Base-by-base conservation (phyloP, 345 rosid species). In the Iberis pinnata region DNA sequence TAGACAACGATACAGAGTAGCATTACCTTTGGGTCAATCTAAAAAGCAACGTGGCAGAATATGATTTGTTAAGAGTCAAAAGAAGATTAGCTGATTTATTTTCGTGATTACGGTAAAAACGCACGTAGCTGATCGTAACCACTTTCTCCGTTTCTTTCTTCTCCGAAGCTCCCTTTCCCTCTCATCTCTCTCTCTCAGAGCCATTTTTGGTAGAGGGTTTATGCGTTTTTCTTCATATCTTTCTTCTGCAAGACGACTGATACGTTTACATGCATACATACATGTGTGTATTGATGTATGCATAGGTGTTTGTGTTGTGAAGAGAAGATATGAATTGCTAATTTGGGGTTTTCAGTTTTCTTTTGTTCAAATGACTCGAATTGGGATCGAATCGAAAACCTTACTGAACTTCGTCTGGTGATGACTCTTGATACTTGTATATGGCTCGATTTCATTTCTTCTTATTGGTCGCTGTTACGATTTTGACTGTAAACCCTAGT, bases 391-490 rank as follows among this genome's bases (percentile, higher is more conserved):
- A 73, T 69, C 66, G 64, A 48, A 73, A 72, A 65, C 70, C 53
- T 71, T 57, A 73, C 57, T 54, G 49, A 67, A 53, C 65, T 66
- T 64, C 40, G 43, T 61, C 52, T 80, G 63, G 79, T 80, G 94
- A 75, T 74, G 75, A n/a, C n/a, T n/a, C n/a, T 79, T 70, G 50
- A 53, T 45, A 60, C 66, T 60, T 31, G 64, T 59, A n/a, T n/a
- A 83, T 83, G 92, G 82, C 81, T 76, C 83, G 68, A 65, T 75
- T 73, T 65, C 80, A 38, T 41, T 53, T 61, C 65, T 63, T 56
- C 54, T 19, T 70, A 56, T 40, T 73, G 18, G 58, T 60, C 53
- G 45, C 45, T 22, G 43, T 73, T 43, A 55, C 74, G 61, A 68
- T 36, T 48, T 47, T 74, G 44, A 56, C 58, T 15, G 52, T 58